Evolutionary conservation across 495 filamentous ascomycete species (phyloP), one percentile per base, ranked within the genome.

Genomic region (Rhypophila decipiens): DNA sequence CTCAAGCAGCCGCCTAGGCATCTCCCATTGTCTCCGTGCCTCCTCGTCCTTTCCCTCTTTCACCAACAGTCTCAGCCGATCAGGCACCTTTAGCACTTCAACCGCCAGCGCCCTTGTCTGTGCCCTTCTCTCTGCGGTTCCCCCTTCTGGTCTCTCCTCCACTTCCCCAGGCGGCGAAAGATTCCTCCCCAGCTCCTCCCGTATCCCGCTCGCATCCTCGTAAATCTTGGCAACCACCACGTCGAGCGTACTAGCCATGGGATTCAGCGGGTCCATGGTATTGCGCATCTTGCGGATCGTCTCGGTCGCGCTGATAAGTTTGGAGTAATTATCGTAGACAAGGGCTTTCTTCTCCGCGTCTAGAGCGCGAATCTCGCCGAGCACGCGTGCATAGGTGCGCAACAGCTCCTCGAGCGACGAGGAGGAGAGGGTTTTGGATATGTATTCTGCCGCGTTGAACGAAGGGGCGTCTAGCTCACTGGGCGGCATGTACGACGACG

Each of bases 271-370:
- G 48, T 85, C 82, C 85, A 88, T 89, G 55, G 80, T 85, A 17
- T 73, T 68, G 31, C 84, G 67, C 87, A 90, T 90, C 67, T 68
- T 52, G 20, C 87, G 78, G 59, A 98, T 98, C 11, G 91, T 97
- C 63, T 95, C 90, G 12, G 94, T 96, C 13, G 93, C 93, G 15
- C 81, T 78, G 51, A 98, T 96, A 57, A 98, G 70, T 71, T 96
- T 97, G 51, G 82, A 87, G 65, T 96, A 98, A 63, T 98, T 98
- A 64, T 98, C 93, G 63, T 98, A 98, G 4, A 98, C 93, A 34
- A 98, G 72, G 19, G 93, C 90, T 66, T 98, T 98, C 58, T 88
- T 82, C 71, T 98, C 93, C 18, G 91, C 90, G 59, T 97, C 93
- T 15, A 97, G 74, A 2, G 86, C 87, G 19, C 89, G 75, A 29